Base-by-base conservation (phyloP, 1,284 basidiomycete species). In the Sanghuangporus baumii region DNA sequence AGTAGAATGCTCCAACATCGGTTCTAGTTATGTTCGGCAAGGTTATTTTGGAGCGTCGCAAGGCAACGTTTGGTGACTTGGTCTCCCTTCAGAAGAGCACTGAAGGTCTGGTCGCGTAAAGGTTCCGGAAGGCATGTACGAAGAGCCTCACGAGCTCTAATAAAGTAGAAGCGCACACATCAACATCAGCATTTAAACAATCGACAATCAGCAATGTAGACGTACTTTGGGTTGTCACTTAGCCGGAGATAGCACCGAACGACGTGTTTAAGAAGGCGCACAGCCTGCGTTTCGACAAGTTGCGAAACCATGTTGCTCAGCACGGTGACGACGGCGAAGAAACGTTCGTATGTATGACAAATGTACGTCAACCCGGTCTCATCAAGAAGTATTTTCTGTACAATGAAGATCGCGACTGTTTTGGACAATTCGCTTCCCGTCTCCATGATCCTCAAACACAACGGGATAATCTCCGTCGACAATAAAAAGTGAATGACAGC, bases 361-460 rank as follows among this genome's bases (percentile, higher is more conserved):
- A 99, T 99, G 75, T 99, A 99, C 34, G 94, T 96, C 65, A 99
- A 78, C 11, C 97, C 96, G 9, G 96, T 95, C 76, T 99, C 97
- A 74, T 99, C 97, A 60, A 99, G 83, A 20, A 99, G 81, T 69
- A 99, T 99, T 81, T 99, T 99, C 76, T 99, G 97, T 2, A 99
- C 97, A 71, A 99, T 99, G 76, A 99, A 99, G 72, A 99, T 99
- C 55, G 97, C 97, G 52, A 99, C 97, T 0, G 97, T 99, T 78
- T 99, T 99, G 67, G 91, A 94, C n/a, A 99, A 85, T 71, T 99
- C 97, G 6, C 95, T 97, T 54, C 97, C 97, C 0, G 97, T 99
- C 77, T 99, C 97, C 97, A 99, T 99, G 76, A 99, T 99, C 59
- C 97, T 90, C 57, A 99, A 85, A 74, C 97, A 99, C 63, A 99